Percentiles rank a stretch among this genome's conserved stretches.
Conservation (phyloP, 192 early-diverging fungal genomes). For the Backusella luteola region DNA sequence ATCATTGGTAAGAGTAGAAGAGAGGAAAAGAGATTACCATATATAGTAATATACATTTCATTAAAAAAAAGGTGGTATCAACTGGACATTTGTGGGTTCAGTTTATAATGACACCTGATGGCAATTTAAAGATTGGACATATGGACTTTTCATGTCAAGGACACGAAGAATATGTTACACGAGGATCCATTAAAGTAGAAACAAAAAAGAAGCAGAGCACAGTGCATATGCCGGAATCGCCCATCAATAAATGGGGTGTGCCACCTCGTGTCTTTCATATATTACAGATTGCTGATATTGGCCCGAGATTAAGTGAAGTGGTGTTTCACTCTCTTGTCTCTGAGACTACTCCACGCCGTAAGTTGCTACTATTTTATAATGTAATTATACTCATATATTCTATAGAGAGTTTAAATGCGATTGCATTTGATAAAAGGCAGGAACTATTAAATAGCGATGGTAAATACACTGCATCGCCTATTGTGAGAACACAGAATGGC, state of each 20-base stretch:
- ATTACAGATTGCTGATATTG: conserved; percentile 16
- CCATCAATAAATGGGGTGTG: conserved; percentile 19
- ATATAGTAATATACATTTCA: not conserved
- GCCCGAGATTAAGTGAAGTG: conserved; percentile 6
- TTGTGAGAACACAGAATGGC: conserved; percentile 19
- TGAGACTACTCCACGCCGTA: conserved; percentile 7
- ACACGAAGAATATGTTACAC: conserved; percentile 13
- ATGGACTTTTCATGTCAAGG: conserved; percentile 23
- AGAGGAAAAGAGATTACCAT: not conserved
- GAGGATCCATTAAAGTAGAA: not conserved
- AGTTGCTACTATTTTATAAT: not conserved
- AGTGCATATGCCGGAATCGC: conserved; percentile 11
- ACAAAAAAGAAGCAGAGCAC: conserved; percentile 12
- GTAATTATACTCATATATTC: not conserved
- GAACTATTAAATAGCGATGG: not conserved
- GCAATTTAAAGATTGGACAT: conserved; percentile 16
- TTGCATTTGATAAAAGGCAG: conserved; percentile 11
- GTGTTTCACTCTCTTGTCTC: conserved; percentile 15
- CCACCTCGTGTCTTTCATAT: conserved; percentile 17
- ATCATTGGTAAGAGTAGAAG: conserved; percentile 3
- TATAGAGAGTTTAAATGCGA: conserved; percentile 18
- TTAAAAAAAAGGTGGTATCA: conserved; percentile 12
- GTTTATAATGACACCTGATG: conserved; percentile 2
- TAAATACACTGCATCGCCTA: conserved; percentile 6
- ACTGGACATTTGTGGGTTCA: conserved; percentile 23